A percentile compares a stretch with the other conserved stretches of the same genome.
Evolutionary conservation across 2,329 filamentous ascomycete genomes (phyloP).

Genomic region (Penicillium sp.): DNA sequence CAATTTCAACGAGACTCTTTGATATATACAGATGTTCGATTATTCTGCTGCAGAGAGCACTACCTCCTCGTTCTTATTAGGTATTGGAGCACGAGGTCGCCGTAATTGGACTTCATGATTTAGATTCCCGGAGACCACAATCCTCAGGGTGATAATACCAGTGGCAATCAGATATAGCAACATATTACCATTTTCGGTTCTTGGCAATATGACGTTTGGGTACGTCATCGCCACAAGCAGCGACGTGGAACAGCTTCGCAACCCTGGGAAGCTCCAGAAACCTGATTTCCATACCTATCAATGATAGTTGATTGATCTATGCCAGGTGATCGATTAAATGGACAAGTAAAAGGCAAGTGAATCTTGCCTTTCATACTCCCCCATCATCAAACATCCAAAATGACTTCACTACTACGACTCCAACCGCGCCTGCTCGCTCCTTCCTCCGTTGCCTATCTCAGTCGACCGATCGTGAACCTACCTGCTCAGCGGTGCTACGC

Average conservation of each 20-base stretch:
- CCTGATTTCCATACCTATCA: slow-evolving; percentile 2
- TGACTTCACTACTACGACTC: slow-evolving; percentile 2
- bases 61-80: too few relatives aligned
- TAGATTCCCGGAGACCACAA: not conserved
- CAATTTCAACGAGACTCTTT: too few relatives aligned
- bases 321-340: not conserved
- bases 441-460: not conserved
- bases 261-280: slow-evolving; percentile 1
- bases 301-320: not conserved
- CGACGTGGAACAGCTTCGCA: not conserved
- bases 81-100: not conserved
- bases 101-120: not conserved
- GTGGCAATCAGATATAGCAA: not conserved
- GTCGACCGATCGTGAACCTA: not conserved
- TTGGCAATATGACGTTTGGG: slow-evolving; percentile 11
- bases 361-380: not conserved
- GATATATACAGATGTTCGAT: too few relatives aligned
- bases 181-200: not conserved
- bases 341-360: not conserved
- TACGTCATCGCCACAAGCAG: slow-evolving; percentile 8
- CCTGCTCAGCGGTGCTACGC: slow-evolving; percentile 4
- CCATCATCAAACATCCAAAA: not conserved
- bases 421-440: not conserved
- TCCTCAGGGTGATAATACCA: not conserved
- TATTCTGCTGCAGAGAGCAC: too few relatives aligned